Evolutionary conservation across 257 asterid species (phyloP).

Genomic region (Thymus quinquecostatus): DNA sequence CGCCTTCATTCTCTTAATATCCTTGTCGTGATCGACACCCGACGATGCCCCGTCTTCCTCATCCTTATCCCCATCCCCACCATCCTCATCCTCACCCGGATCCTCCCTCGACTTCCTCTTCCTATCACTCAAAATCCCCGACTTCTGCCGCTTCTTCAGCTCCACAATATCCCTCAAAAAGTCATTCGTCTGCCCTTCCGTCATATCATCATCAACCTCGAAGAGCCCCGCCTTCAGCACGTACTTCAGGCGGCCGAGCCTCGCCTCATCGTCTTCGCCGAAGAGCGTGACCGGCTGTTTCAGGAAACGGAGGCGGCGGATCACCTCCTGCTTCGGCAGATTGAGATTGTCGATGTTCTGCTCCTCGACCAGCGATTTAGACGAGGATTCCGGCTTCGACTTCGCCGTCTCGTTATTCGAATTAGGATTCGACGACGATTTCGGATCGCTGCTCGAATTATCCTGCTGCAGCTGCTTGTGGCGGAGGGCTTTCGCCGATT

Average conservation of each 20-base stretch:
- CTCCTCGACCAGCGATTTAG: constrained; percentile 64
- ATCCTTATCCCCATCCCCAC: constrained; percentile 81
- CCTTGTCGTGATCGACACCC: constrained; percentile 79
- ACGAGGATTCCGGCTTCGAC: constrained; percentile 56
- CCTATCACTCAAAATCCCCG: constrained; percentile 78
- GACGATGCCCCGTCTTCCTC: constrained; percentile 79
- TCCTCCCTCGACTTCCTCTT: constrained; percentile 74
- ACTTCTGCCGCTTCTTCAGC: constrained; percentile 88
- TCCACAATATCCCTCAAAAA: constrained; percentile 87
- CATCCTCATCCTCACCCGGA: constrained; percentile 77
- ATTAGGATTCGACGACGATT: constrained; percentile 47
- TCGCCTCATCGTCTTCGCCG: constrained; percentile 87
- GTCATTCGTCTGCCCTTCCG: constrained; percentile 97
- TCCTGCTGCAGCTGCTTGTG: constrained; percentile 46
- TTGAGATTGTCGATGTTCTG: constrained; percentile 66
- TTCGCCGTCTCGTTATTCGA: constrained; percentile 57
- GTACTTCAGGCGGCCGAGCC: constrained; percentile 75
- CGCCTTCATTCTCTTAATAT: constrained; percentile 79
- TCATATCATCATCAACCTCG: constrained; percentile 94
- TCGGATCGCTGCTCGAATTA: constrained; percentile 33
- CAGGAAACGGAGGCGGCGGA: constrained; percentile 81
- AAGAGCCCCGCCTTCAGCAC: constrained; percentile 84
- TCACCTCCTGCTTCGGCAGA: constrained; percentile 78
- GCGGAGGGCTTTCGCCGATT: constrained; percentile 74
- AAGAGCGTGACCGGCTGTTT: constrained; percentile 89